Percentiles rank a stretch among this genome's conserved stretches.
phyloP scores from a whole-genome alignment of 2,329 filamentous ascomycete species.

The Verticillium albo-atrum region DNA sequence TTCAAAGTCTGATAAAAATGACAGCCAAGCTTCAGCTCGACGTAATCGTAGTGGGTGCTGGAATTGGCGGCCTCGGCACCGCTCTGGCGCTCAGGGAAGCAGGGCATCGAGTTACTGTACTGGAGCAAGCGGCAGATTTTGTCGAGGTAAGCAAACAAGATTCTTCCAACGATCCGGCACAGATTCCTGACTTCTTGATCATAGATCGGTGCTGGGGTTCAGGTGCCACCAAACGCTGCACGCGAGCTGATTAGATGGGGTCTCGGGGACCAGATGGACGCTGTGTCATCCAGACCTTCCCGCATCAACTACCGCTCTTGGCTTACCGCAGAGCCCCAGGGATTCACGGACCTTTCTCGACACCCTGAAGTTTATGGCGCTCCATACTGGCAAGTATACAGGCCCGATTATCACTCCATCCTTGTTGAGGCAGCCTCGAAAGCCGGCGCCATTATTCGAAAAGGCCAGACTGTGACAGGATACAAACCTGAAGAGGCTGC shows the following conservation, averaged over 20 bases:
- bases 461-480: not conserved
- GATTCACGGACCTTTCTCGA: not conserved
- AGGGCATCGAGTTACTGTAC: conserved; percentile 10
- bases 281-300: conserved; percentile 1
- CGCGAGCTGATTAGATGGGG: conserved; percentile 12
- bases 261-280: conserved; percentile 9
- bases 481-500: conserved; percentile 3
- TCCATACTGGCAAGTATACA: conserved; percentile 6
- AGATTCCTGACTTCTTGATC: not conserved
- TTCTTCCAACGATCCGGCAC: too few species aligned
- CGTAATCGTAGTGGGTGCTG: conserved; percentile 11
- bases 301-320: not conserved
- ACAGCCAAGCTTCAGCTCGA: conserved; percentile 3
- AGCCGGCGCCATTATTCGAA: not conserved
- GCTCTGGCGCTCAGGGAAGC: conserved; percentile 7
- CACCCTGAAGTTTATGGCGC: conserved; percentile 4
- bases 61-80: conserved; percentile 10
- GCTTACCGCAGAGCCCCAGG: not conserved
- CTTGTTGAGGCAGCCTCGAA: conserved; percentile 3
- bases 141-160: conserved; percentile 11
- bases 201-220: conserved; percentile 12
- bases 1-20: not conserved
- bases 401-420: conserved; percentile 7
- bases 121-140: conserved; percentile 8
- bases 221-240: conserved; percentile 11